These are phyloP conservation scores for Hypocreales sp. DNA, from an alignment of 2,329 filamentous ascomycete species.

Conservation along the genomic window DNA sequence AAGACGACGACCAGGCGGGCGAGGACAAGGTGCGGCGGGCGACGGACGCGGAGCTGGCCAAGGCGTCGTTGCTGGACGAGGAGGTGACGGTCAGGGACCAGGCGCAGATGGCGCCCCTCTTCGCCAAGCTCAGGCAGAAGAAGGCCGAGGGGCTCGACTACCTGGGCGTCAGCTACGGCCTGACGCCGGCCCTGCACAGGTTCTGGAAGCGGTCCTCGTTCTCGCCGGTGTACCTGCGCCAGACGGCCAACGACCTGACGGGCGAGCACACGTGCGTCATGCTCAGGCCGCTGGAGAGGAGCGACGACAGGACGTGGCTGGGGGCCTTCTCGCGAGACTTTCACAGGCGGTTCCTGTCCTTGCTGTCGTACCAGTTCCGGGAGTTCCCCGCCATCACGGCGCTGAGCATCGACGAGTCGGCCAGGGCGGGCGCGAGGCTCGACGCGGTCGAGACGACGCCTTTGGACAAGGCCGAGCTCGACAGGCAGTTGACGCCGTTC, in stretches of 20 bases:
- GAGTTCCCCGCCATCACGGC: constrained; percentile 64
- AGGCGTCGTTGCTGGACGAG: constrained; percentile 64
- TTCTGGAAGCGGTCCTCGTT: constrained; percentile 92
- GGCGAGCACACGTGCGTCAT: constrained; percentile 98
- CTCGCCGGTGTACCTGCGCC: constrained; percentile 79
- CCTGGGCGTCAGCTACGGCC: constrained; percentile 84
- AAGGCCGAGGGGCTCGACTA: constrained; percentile 75
- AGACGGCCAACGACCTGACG: constrained; percentile 91
- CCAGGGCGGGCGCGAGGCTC: constrained; percentile 53
- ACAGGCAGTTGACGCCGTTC: constrained; percentile 69
- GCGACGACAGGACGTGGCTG: constrained; percentile 67
- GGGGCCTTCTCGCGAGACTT: constrained; percentile 87
- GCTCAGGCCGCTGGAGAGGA: constrained; percentile 61
- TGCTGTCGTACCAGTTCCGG: constrained; percentile 87
- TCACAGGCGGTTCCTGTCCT: constrained; percentile 78
- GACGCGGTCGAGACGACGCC: constrained; percentile 34
- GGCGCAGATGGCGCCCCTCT: constrained; percentile 81
- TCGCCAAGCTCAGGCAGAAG: constrained; percentile 73
- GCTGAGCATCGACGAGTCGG: constrained; percentile 77
- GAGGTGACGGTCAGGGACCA: constrained; percentile 85
- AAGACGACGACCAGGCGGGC: constrained; percentile 39
- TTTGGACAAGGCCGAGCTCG: constrained; percentile 62
- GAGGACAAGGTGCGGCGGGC: constrained; percentile 59
- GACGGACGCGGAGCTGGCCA: constrained; percentile 67
- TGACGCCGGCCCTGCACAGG: constrained; percentile 76